Evolutionary conservation across 2,329 filamentous ascomycete genomes (phyloP).

Genomic region (Colletotrichum caudatum): DNA sequence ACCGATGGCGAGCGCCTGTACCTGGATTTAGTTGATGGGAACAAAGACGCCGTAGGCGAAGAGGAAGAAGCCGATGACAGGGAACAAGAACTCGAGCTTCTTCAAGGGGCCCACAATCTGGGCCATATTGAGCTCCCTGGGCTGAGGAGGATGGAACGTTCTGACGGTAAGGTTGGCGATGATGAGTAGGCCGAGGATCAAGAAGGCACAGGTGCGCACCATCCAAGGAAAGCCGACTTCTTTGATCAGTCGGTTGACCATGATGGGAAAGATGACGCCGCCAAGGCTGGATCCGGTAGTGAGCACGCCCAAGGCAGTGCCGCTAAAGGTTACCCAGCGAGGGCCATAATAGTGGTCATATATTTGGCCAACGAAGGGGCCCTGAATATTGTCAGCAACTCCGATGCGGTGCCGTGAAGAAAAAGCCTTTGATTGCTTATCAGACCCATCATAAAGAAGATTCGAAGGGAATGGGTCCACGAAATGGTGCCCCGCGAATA

Average conservation of each 20-base stretch:
- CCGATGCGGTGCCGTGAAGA: neutral
- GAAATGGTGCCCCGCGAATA: constrained; percentile 68
- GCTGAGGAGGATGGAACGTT: constrained; percentile 45
- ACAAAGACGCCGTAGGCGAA: constrained; percentile 54
- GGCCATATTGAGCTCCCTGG: constrained; percentile 47
- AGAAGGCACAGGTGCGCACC: constrained; percentile 54
- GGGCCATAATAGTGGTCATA: constrained; percentile 75
- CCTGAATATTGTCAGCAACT: constrained; percentile 48
- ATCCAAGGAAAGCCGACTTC: constrained; percentile 55
- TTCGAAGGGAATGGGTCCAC: constrained; percentile 71
- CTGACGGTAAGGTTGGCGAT: constrained; percentile 51
- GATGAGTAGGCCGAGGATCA: constrained; percentile 51
- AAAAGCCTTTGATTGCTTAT: constrained; percentile 49
- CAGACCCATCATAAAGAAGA: constrained; percentile 65
- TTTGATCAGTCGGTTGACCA: constrained; percentile 52
- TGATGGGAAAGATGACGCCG: constrained; percentile 56
- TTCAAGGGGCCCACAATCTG: constrained; percentile 50
- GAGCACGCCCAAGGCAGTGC: constrained; percentile 57
- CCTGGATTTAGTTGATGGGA: constrained; percentile 52
- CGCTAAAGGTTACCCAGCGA: constrained; percentile 63
- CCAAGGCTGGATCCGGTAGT: constrained; percentile 53
- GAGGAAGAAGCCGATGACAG: constrained; percentile 50
- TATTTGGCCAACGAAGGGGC: constrained; percentile 71
- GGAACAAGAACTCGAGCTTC: constrained; percentile 50
- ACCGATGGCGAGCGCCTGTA: constrained; percentile 48